Base-by-base conservation (phyloP, 352 stramenopile species). In the Pythium sp. region DNA sequence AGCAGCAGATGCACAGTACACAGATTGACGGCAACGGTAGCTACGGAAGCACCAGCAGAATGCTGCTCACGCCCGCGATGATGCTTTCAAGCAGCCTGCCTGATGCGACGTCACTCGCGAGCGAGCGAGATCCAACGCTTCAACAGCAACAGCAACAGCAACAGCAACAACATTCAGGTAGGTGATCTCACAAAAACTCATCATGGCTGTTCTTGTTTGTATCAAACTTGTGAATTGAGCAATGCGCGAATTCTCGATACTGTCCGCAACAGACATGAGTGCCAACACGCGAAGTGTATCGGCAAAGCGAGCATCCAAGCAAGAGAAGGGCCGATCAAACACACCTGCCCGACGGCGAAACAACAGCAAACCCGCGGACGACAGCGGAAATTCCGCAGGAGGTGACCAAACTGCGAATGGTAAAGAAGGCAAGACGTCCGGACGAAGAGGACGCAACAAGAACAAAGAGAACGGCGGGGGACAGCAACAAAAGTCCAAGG, bases 31-130 rank as follows among this genome's bases (percentile, higher is more conserved):
- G 65, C 70, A 69, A 49, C 22, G 67, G 38, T 59, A 76, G 46
- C 65, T 62, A 24, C 55, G 63, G 62, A 71, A 67, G n/a, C 54
- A 71, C 49, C 72, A 76, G 69, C 64, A 86, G 86, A 68, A 34
- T 80, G 57, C 67, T 92, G 68, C 77, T 90, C 32, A 90, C 84
- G 18, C 82, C 84, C 0, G 79, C 80, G 63, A 92, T 91, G 83
- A 90, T 91, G 83, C 73, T 92, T 43, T 89, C 84, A n/a, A 81
- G 67, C 43, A 90, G 80, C 55, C 78, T 71, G 18, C 84, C 84
- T n/a, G 79, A 87, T 61, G 43, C 70, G 15, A 62, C 54, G 15
- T 64, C 72, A 65, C 47, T 80, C n/a, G 57, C 64, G n/a, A 64
- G 53, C 18, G 38, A 64, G 53, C 53, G 47, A 36, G 22, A 43